Evolutionary conservation across 257 asterid genomes (phyloP), one percentile per base, ranked within the genome.

Genomic region (Nicotiana paniculata): DNA sequence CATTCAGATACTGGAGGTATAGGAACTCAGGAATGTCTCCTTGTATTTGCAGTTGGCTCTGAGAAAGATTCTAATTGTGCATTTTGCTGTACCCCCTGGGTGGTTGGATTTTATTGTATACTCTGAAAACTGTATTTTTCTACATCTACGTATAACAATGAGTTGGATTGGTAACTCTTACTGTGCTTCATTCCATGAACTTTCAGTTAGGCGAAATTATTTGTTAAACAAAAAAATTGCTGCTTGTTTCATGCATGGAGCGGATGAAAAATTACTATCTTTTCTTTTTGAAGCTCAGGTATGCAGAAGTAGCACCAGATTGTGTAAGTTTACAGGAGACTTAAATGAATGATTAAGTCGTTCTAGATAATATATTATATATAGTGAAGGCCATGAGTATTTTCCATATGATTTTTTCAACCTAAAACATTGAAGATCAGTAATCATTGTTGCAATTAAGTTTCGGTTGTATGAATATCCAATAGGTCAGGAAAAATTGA

Each of bases 71-170:
- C 16, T 75, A 75, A 51, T 57, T 15, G 63, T 75, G 79, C 63
- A 15, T 26, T 75, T 48, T 48, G 6, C 26, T 26, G 12, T 7
- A 21, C 3, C 43, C 3, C 26, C 51, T 46, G 39, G 43, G 63
- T 74, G 79, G 26, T 26, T 74, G 63, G 79, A 51, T 51, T 26
- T 67, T 74, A n/a, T 81, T 65, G 83, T 81, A 43, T 81, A 48
- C 64, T 63, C 17, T 63, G 62, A 62, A 11, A 51, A 55, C 35
- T 68, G 59, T 72, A 24, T 72, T 72, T 72, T 72, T 24, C 79
- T 48, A 74, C 24, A 16, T 48, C 62, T 75, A 75, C 26, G 26
- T 75, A 26, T 51, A 51, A 75, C 28, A 75, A 26, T 75, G 63
- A 51, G 46, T 75, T 75, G 79, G 26, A 51, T 28, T 75, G 63